Evolutionary conservation across 805 yeast genomes (phyloP), one percentile per base, ranked within the genome.

Genomic region (Alloascoidea africana): DNA sequence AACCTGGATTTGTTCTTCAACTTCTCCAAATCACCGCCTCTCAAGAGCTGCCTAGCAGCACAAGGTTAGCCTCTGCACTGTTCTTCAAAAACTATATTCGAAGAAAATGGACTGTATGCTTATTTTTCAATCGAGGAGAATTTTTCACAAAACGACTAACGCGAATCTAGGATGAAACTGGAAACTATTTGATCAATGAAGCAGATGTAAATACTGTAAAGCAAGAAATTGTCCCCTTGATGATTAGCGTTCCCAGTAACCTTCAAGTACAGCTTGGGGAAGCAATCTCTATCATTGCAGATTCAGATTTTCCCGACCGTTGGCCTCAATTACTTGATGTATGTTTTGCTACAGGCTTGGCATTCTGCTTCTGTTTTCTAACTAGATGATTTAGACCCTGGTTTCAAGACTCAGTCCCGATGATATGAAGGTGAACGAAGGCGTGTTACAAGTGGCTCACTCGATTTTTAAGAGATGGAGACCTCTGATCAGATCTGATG

Each of bases 391-490:
- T 3, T 53, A 64, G 19, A 52, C 78, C 39, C 65, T 91, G 42
- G 83, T 86, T 0, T 49, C 64, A 1, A 76, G 76, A 50, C 63
- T 91, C 35, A 69, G 78, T 2, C 54, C 60, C 2, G 68, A 66
- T n/a, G 85, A 84, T 50, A 72, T 81, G 66, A 63, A 66, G 11
- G 68, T 74, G 38, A 85, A 86, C 54, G 81, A 77, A 47, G 94
- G 96, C 38, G 87, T 93, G 3, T 62, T 93, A 40, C 69, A 75
- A 5, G 97, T 93, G 15, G 93, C 96, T 3, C 98, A 91, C 55
- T 83, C 96, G 1, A 89, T 91, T 42, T 93, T 89, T 62, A 85
- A 81, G 55, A 76, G 94, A 59, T 91, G 99, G 99, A 71, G 98
- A 51, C 95, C 96, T 1, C 63, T 89, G 39, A 85, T 84, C 53